Base-by-base conservation (phyloP, 139 green algal species). In the Mesostigma viride region DNA sequence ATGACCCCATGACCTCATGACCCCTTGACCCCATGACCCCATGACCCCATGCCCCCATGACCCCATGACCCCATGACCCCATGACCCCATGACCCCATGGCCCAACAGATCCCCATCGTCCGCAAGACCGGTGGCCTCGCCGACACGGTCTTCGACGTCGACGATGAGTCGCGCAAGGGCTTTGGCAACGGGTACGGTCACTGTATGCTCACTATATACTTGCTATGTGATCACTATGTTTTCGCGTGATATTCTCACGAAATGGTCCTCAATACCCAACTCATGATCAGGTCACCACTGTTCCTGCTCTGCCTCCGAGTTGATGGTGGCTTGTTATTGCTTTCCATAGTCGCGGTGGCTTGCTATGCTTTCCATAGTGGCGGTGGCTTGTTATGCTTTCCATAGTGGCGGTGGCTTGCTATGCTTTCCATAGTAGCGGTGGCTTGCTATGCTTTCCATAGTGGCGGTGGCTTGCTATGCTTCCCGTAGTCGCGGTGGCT, bases 71-170 rank as follows among this genome's bases (percentile, higher is more conserved):
- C n/a, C n/a, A n/a, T n/a, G n/a, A n/a, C n/a, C n/a, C n/a, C n/a
- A n/a, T n/a, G n/a, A n/a, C n/a, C n/a, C n/a, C n/a, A n/a, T n/a
- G n/a, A n/a, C n/a, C n/a, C n/a, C n/a, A n/a, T n/a, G n/a, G n/a
- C n/a, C n/a, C n/a, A n/a, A 20, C 66, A 72, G 64, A 30, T 65
- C 32, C 67, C 67, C 1, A 34, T 75, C n/a, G 69, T 75, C 20
- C 35, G 69, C 3, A 32, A 53, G 22, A 75, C 69, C n/a, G 69
- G 69, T 1, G 69, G 76, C 20, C 76, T 83, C 2, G 76, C 76
- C 31, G 76, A 83, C 36, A 83, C 76, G 14, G 76, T 83, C 11
- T 53, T 71, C 51, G 77, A 83, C 58, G 74, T 81, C 30, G 74
- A 83, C 65, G 44, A 72, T 48, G 47, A 67, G 31, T 8, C 56